A percentile compares a stretch with the other conserved stretches of the same genome.
These are phyloP conservation scores for Perkinsus chesapeaki DNA, from an alignment of 169 alveolate genomes.

Conservation along the genomic window DNA sequence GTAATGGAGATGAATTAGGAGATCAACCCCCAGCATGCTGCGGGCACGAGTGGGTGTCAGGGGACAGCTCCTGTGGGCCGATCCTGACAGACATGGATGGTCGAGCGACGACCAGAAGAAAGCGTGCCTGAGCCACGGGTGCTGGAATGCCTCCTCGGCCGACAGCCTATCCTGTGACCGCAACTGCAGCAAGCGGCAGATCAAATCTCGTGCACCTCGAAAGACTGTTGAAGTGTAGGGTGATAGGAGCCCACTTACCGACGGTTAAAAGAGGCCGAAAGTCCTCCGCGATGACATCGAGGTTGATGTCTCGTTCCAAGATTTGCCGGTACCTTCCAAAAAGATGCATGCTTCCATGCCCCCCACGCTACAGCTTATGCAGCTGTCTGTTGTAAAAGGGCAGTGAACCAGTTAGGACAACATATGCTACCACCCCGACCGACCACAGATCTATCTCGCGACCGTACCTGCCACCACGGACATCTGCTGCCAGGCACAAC, in stretches of 20 bases:
- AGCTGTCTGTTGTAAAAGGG: conserved; percentile 42
- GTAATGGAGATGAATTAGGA: background rate
- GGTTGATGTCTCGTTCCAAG: conserved; percentile 39
- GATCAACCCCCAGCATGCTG: background rate
- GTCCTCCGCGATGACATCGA: conserved; percentile 6
- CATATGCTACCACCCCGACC: conserved; percentile 43
- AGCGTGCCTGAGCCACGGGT: conserved; percentile 20
- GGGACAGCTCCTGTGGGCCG: background rate
- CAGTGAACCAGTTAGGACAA: conserved; percentile 41
- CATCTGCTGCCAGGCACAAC: background rate
- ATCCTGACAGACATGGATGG: background rate
- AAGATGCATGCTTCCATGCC: background rate
- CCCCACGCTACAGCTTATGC: conserved; percentile 20
- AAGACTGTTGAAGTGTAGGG: conserved; percentile 18
- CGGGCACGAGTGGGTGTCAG: background rate
- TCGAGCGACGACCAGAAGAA: background rate
- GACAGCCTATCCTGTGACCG: conserved; percentile 44
- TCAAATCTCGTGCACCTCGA: conserved; percentile 27
- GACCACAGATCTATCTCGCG: conserved; percentile 52
- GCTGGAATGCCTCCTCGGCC: conserved; percentile 39
- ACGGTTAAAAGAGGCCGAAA: background rate
- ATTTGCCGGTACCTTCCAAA: conserved; percentile 37
- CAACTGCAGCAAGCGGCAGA: conserved; percentile 36
- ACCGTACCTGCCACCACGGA: conserved; percentile 22
- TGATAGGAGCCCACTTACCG: conserved; percentile 6